Evolutionary conservation across 1,139 yeast species (phyloP), one percentile per base, ranked within the genome.

Genomic region (Pichia sp.): DNA sequence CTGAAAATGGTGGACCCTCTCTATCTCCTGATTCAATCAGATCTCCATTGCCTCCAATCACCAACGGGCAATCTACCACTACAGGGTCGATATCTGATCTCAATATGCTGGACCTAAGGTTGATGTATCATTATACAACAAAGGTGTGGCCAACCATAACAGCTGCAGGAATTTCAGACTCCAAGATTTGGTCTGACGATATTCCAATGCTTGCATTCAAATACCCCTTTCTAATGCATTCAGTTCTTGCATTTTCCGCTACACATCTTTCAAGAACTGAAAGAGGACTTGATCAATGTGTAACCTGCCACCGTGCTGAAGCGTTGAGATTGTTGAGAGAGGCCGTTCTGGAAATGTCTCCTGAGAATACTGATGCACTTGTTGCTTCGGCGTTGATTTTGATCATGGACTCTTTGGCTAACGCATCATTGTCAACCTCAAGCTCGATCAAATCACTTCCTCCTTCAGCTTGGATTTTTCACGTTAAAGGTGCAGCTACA

Each of bases 401-500:
- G 54, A 90, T 90, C 56, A 87, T 92, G 87, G 98, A 92, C 68
- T 87, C 97, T 0, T 74, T 92, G 59, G 98, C 98, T 3, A 92
- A 92, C 70, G 97, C 97, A 0, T 83, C 95, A 2, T 76, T 85
- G 47, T 90, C 96, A 2, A 76, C 81, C 5, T 76, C 84, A 3
- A 78, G 85, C 34, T 72, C 74, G 7, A 72, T 70, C 4, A 83
- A 82, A 62, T 80, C 89, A 5, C 72, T 90, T 54, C 96, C 97
- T 1, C 93, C 97, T 1, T 85, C 93, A 7, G 96, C 97, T 0
- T 92, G 98, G 98, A 85, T 92, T 55, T 93, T 90, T 74, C 97
- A 92, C 67, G 97, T 92, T 13, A 88, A 95, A 64, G 98, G 97
- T 26, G 97, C 97, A 0, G 97, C 97, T 4, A 92, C 97, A 0